Conservation (phyloP, 306 rosid genomes). For the barrel medic (Medicago truncatula) region MtrunA17r5.0-ANR NC_053049.1:41684001-41684500, state of each 20-base stretch:
- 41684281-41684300: constrained; percentile 64
- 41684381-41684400: constrained; percentile 60
- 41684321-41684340: constrained; percentile 50
- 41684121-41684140: constrained; percentile 60
- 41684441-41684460: constrained; percentile 66
- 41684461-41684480: constrained; percentile 40
- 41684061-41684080: constrained; percentile 67
- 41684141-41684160: constrained; percentile 56
- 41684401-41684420: constrained; percentile 66
- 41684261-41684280: constrained; percentile 63
- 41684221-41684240: constrained; percentile 44
- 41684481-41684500: constrained; percentile 50
- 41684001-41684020: constrained; percentile 67
- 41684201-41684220: constrained; percentile 61
- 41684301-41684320: constrained; percentile 55
- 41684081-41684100: constrained; percentile 59
- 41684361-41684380: constrained; percentile 57
- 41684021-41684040: constrained; percentile 59
- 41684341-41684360: constrained; percentile 55
- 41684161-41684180: constrained; percentile 58
- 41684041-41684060: constrained; percentile 70
- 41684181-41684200: constrained; percentile 71
- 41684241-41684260: constrained; percentile 48
- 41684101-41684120: constrained; percentile 63
- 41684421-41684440: constrained; percentile 57